Base-by-base conservation (phyloP, 345 rosid species). In the Eucalyptus pauciflora region DNA sequence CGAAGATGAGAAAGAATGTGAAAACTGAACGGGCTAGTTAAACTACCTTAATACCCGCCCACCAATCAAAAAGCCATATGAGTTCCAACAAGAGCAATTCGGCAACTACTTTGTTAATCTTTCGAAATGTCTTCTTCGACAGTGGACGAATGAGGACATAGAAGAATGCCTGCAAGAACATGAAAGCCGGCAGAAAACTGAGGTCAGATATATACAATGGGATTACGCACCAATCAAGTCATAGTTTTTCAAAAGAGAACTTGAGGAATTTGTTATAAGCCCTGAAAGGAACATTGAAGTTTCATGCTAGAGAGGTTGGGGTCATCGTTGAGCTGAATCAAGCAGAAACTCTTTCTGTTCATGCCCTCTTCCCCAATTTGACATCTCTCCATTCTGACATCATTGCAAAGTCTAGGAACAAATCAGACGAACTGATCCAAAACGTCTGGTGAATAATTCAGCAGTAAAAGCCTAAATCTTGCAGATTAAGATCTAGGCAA, bases 31-130 rank as follows among this genome's bases (percentile, higher is more conserved):
- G 18, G 15, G 48, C 43, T 24, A 69, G 31, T 31, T 46, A 17
- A 37, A 51, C 45, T 89, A 96, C 99, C 99, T 97, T 95, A 27
- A 97, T 92, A 83, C 95, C 94, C 3, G 98, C 99, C 97, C 99
- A 98, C 99, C 99, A 98, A 92, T 98, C 99, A 88, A 94, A 90
- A 3, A 98, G 91, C 99, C 99, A 96, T 45, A 97, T 93, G 86
- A 97, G 98, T 91, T 97, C 96, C 92, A 98, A 71, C 99, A 97
- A 96, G 89, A 98, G 93, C 91, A 96, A 91, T 91, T 98, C 99
- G 7, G 97, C 96, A 51, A 95, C 91, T 85, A 91, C 90, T 88
- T 94, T 95, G 90, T 95, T 95, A 91, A 95, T 93, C 92, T 93
- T 95, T 88, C 97, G 93, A 89, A 94, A 95, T 7, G 91, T 87